These are phyloP conservation scores for Chenopodium berlandieri DNA, from an alignment of 148 eudicot species.

Conservation along the genomic window DNA sequence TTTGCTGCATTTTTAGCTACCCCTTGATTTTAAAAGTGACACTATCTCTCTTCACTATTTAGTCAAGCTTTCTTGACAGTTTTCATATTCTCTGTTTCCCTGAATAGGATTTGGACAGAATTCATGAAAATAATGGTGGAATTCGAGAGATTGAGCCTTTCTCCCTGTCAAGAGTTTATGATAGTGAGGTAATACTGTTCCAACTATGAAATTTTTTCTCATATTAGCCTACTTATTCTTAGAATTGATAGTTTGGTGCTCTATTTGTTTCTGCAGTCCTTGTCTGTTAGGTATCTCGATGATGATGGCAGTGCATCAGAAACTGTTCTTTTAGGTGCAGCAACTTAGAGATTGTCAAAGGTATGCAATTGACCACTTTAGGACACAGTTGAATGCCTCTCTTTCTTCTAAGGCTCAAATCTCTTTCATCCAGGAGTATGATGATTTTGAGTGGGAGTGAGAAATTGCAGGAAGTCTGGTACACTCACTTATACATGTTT, in stretches of 20 bases:
- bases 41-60: not conserved
- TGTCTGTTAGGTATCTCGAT: constrained; percentile 46
- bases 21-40: not conserved
- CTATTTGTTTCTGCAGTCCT: constrained; percentile 45
- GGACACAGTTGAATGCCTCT: not conserved
- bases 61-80: not conserved
- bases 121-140: constrained; percentile 56
- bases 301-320: constrained; percentile 45
- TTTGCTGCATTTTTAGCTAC: not conserved
- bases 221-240: not conserved
- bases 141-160: constrained; percentile 75
- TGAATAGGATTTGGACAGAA: constrained; percentile 72
- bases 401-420: not conserved
- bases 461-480: not conserved
- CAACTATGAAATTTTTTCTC: not conserved
- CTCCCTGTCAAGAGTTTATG: constrained; percentile 54
- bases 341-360: constrained; percentile 9
- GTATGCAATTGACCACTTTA: not conserved
- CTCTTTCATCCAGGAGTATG: not conserved
- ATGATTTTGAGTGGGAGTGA: constrained; percentile 1
- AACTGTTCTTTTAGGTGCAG: constrained; percentile 37
- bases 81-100: constrained; percentile 13
- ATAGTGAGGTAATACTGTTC: constrained; percentile 46
- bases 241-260: constrained; percentile 6
- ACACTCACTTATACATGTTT: constrained; percentile 4